phyloP scores from a whole-genome alignment of 2,329 filamentous ascomycete species.

The Xylariaceae sp. region DNA sequence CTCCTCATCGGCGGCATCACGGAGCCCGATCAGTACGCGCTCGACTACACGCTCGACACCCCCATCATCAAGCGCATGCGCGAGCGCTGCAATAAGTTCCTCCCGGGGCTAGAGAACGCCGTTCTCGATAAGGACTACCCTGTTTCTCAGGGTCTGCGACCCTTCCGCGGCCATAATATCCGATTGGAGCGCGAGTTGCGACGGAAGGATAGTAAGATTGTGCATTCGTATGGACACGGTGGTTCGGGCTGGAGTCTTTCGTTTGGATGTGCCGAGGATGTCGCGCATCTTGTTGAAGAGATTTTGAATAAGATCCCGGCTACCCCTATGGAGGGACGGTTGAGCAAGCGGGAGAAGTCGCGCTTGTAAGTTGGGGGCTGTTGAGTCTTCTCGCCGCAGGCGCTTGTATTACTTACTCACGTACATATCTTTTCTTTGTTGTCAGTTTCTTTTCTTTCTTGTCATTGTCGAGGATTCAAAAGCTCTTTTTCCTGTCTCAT shows the following conservation, averaged over 20 bases:
- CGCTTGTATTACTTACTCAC: too few relatives aligned
- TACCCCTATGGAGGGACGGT: constrained; percentile 28
- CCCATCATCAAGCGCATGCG: constrained; percentile 40
- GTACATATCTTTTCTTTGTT: too few relatives aligned
- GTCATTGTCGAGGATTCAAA: too few relatives aligned
- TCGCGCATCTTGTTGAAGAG: constrained; percentile 34
- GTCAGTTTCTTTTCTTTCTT: too few relatives aligned
- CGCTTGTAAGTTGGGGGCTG: background rate
- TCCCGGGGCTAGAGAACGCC: constrained; percentile 38
- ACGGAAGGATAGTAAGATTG: constrained; percentile 33
- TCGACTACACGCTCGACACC: constrained; percentile 36
- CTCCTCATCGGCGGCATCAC: constrained; percentile 38
- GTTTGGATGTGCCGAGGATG: constrained; percentile 38
- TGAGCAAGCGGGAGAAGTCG: constrained; percentile 19
- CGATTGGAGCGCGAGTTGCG: constrained; percentile 40
- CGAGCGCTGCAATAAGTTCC: constrained; percentile 38
- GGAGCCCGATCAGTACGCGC: constrained; percentile 33
- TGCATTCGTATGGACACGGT: constrained; percentile 42
- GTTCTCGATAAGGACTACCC: constrained; percentile 38
- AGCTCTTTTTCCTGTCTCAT: too few relatives aligned
- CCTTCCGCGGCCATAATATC: constrained; percentile 37
- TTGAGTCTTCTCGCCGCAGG: too few relatives aligned
- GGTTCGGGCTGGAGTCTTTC: constrained; percentile 40
- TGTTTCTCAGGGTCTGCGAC: constrained; percentile 39
- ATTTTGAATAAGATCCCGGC: constrained; percentile 29